Percentiles rank a stretch among this genome's conserved stretches.
Conservation (phyloP, 768 basidiomycete species). For the Trametes punicea region DNA sequence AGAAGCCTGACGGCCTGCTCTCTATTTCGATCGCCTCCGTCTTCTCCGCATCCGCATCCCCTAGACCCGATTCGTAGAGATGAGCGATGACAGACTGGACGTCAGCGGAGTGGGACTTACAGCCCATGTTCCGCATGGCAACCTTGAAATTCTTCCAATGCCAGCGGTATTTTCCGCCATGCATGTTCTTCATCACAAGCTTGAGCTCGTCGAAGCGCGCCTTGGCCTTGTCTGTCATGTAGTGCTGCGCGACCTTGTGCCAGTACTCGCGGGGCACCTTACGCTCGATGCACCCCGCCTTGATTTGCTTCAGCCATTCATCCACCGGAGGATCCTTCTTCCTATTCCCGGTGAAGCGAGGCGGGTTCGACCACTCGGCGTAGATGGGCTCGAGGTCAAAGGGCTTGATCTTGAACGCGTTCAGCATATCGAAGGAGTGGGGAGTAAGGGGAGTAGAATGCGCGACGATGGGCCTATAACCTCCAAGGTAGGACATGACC, state of each 20-base stretch:
- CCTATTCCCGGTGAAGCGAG: constrained; percentile 62
- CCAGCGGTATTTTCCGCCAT: constrained; percentile 78
- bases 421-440: constrained; percentile 36
- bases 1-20: constrained; percentile 46
- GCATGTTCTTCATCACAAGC: constrained; percentile 66
- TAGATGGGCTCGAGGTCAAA: constrained; percentile 70
- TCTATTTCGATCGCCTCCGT: constrained; percentile 64
- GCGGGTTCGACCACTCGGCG: constrained; percentile 62
- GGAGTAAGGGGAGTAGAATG: neutral
- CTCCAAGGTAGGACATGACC: neutral
- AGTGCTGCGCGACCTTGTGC: constrained; percentile 79
- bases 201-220: constrained; percentile 68
- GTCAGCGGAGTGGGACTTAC: constrained; percentile 42
- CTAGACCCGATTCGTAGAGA: constrained; percentile 33
- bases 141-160: constrained; percentile 80
- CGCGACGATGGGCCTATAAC: neutral
- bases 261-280: constrained; percentile 78
- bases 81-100: neutral
- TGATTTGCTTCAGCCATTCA: constrained; percentile 71
- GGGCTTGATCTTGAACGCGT: constrained; percentile 77
- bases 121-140: constrained; percentile 79
- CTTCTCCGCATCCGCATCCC: constrained; percentile 60
- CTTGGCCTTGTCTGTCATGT: constrained; percentile 68
- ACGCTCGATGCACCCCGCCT: constrained; percentile 64
- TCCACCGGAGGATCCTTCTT: constrained; percentile 69